Evolutionary conservation across 768 basidiomycete species (phyloP), one percentile per base, ranked within the genome.

Genomic region (Russula lepida): DNA sequence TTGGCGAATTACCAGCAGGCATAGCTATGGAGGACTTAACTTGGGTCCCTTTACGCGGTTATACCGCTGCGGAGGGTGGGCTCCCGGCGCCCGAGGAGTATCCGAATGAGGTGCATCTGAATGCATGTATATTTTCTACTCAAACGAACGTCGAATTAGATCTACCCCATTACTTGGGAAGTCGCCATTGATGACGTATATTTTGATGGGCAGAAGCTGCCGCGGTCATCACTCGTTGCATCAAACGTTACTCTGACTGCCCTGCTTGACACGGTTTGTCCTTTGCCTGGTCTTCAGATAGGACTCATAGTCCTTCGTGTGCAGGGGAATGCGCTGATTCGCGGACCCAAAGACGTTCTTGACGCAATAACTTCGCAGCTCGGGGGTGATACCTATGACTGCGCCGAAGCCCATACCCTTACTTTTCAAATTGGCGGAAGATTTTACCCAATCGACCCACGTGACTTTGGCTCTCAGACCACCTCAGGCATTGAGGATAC

Each of bases 321-420:
- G 39, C 59, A 89, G 86, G 89, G 89, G 0, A 89, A 84, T 72
- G 89, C 88, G 9, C 78, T 88, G 46, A 77, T 92, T 56, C 86
- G 89, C 25, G 89, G 88, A 9, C 89, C 88, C 0, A 69, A 77
- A 5, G 89, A 91, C 62, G 77, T 89, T 9, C 73, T 91, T 13
- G 60, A 73, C 0, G 64, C 71, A n/a, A 84, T 89, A 55, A 63
- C 64, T 28, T 55, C 66, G 6, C 69, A 63, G n/a, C 70, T 85
- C 0, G 80, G 79, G 11, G 66, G 68, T 35, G 46, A 60, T 17
- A 74, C 75, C 1, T 86, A 87, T 67, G 71, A 79, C 13, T 90
- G 89, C 71, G 69, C 78, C 0, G 74, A 76, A 15, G 79, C 84
- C 0, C 89, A 89, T 67, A 83, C 74, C 0, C 74, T 90, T 27